Evolutionary conservation across 148 eudicot genomes (phyloP).

Genomic region (Euryodendron excelsum): DNA sequence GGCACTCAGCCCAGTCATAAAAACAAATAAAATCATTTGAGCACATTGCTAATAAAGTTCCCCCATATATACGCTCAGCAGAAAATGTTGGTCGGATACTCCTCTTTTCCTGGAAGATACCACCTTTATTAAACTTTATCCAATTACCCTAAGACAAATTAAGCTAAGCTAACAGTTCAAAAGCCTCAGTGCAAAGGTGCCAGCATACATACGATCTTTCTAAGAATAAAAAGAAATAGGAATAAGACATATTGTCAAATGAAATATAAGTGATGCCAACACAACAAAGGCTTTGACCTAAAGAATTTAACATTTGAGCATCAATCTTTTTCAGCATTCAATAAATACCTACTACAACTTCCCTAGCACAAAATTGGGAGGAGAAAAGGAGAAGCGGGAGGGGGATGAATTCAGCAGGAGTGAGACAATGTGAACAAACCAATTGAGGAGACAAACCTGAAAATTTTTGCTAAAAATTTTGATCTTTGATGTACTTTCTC

Average conservation of each 20-base stretch:
- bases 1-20: conserved; percentile 97
- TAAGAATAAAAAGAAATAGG: neutral
- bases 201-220: neutral
- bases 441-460: conserved; percentile 53
- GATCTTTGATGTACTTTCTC: conserved; percentile 98
- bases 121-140: conserved; percentile 9
- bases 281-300: neutral
- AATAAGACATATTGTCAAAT: neutral
- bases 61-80: conserved; percentile 92
- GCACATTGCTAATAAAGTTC: conserved; percentile 88
- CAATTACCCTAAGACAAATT: conserved; percentile 11
- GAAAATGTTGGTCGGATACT: conserved; percentile 91
- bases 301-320: neutral
- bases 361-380: neutral
- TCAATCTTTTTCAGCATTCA: neutral
- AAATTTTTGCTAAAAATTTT: conserved; percentile 85
- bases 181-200: neutral
- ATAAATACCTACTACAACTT: neutral
- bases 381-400: neutral
- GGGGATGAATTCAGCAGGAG: neutral
- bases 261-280: neutral
- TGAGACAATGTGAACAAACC: neutral
- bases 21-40: conserved; percentile 97
- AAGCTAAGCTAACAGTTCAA: conserved; percentile 5
- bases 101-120: conserved; percentile 78